Evolutionary conservation across 2,329 filamentous ascomycete species (phyloP), one percentile per base, ranked within the genome.

Genomic region (Zymoseptoria ardabiliae): DNA sequence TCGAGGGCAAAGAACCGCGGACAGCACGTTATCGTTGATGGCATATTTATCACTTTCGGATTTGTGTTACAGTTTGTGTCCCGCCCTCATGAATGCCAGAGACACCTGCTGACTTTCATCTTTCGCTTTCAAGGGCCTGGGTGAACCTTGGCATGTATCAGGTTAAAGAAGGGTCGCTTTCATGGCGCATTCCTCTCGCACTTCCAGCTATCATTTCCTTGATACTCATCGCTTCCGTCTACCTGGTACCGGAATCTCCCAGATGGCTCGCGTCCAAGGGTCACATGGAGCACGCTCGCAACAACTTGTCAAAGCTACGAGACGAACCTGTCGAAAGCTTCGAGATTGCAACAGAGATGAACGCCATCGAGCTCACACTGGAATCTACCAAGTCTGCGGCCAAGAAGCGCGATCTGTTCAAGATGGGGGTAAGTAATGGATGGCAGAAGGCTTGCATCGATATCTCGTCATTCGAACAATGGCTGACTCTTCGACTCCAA

Each of bases 31-130:
- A 73, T 76, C 5, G 66, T 76, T 20, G 74, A 80, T 50, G 77
- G 78, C 10, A 74, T 78, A 59, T 79, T 79, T 66, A 77, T 80
- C 58, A 72, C 73, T 45, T 66, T 74, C 1, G 78, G 78, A 22
- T 78, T 79, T 56, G 71, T 76, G 0, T 68, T 79, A 20, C 74
- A 78, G 73, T 78, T 4, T 81, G 78, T 78, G 76, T 81, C 23
- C 23, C 4, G 23, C 23, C 23, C 23, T 4, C 23, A 25, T 25
- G 23, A 25, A 1, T 6, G 4, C 23, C 5, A 7, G 23, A 4
- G 23, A 25, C 8, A 25, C 23, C 4, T 25, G 23, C 23, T 25
- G 5, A 25, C 23, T 25, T 25, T 7, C 23, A 1, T 25, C 1
- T 7, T 25, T 25, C 23, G 23, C 23, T 25, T 25, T 4, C 5